A percentile compares a stretch with the other conserved stretches of the same genome.
Conservation (phyloP, 176 grass and related monocot species). For the Aegilops umbellulata region DNA sequence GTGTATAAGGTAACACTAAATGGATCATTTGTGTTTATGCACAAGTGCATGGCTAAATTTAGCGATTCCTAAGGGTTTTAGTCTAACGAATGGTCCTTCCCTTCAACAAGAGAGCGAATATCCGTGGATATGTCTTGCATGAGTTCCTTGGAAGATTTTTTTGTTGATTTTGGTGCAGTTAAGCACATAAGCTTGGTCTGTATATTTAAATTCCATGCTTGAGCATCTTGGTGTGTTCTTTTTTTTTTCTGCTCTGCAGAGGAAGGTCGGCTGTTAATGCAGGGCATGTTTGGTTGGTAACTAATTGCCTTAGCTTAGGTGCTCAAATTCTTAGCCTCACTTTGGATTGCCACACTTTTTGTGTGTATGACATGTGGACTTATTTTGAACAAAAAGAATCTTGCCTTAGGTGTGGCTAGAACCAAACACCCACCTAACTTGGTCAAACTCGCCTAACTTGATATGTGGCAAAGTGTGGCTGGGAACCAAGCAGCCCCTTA, state of each 20-base stretch:
- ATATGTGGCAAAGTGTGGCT: no score
- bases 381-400: no score
- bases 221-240: background rate
- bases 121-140: background rate
- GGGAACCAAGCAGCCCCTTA: background rate
- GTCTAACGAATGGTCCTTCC: background rate
- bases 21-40: background rate
- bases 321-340: no score
- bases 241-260: background rate
- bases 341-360: no score
- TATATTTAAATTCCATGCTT: background rate
- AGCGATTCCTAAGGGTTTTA: background rate
- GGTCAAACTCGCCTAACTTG: no score
- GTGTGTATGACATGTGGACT: no score
- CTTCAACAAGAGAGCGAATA: background rate
- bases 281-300: no score
- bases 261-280: background rate
- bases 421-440: no score
- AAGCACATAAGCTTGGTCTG: background rate
- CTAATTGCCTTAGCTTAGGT: no score
- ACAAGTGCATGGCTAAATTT: background rate
- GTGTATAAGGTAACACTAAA: background rate
- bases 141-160: background rate
- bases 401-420: no score
- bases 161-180: background rate